Base-by-base conservation (phyloP, 2,329 filamentous ascomycete species). In the Trichoderma pleuroti region DNA sequence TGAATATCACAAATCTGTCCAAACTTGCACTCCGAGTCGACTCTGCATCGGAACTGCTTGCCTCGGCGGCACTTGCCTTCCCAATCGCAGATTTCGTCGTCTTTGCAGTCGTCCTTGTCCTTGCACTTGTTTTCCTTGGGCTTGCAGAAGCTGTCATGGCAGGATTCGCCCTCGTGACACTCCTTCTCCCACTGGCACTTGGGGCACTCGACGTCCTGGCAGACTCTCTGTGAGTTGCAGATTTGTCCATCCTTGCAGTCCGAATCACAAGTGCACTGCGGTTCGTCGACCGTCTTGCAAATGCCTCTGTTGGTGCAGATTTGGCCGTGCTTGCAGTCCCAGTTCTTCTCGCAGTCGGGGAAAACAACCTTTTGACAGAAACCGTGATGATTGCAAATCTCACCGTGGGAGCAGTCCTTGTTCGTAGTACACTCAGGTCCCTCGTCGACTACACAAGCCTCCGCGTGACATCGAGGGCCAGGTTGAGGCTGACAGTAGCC, bases 341-440 rank as follows among this genome's bases (percentile, higher is more conserved):
- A 60, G 65, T 68, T 68, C 54, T 60, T 68, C 54, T 68, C 34
- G 28, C 65, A 68, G 28, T 68, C 65, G 26, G 65, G 65, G 64
- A 67, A 67, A 18, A 67, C 52, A 32, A 67, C 64, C 52, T 67
- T 67, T 21, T 67, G 64, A n/a, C 64, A 67, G 26, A 59, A 67
- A n/a, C 64, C 64, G 34, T 21, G 34, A n/a, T 59, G 34, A 16
- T 67, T 67, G 52, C 64, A 67, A 10, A 67, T 26, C 18, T 68
- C 54, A 16, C 65, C 65, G n/a, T 68, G 65, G 12, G 57, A 46
- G n/a, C 65, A 68, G 28, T 68, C 65, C 28, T 57, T 49, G 65
- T 68, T 68, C 14, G 26, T 60, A 10, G n/a, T 24, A 14, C 65
- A 68, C 14, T 60, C 26, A 18, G 21, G 28, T 26, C 65, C 65